phyloP scores from a whole-genome alignment of 306 rosid species.

The Geum urbanum region DNA sequence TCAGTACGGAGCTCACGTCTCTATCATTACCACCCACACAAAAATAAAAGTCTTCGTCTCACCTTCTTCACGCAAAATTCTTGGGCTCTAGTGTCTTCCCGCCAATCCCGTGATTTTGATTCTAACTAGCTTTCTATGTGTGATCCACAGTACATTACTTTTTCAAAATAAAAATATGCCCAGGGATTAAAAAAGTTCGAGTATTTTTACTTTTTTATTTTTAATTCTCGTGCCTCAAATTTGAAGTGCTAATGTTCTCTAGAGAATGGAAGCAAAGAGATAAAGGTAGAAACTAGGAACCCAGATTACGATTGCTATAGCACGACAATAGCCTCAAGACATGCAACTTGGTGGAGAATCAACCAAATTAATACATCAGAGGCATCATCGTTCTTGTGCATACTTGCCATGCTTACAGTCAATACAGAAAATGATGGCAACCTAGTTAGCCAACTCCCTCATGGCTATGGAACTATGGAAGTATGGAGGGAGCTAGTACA shows the following conservation, averaged over 20 bases:
- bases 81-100: not conserved
- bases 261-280: not conserved
- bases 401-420: not conserved
- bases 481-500: too few relatives aligned
- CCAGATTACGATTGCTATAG: not conserved
- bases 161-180: not conserved
- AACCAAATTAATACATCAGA: not conserved
- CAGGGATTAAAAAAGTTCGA: not conserved
- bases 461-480: too few relatives aligned
- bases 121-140: not conserved
- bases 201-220: not conserved
- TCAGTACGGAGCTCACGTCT: not conserved
- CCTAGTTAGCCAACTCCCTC: not conserved
- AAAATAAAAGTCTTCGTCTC: not conserved
- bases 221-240: not conserved
- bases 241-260: not conserved
- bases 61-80: not conserved
- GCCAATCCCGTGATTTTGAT: constrained; percentile 19
- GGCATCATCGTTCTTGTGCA: not conserved
- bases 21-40: not conserved
- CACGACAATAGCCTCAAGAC: not conserved
- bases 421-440: not conserved
- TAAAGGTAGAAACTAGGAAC: not conserved
- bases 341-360: not conserved
- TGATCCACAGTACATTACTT: too few relatives aligned